Base-by-base conservation (phyloP, 495 filamentous ascomycete genomes). In the Hypoxylon lienhwacheense region DNA sequence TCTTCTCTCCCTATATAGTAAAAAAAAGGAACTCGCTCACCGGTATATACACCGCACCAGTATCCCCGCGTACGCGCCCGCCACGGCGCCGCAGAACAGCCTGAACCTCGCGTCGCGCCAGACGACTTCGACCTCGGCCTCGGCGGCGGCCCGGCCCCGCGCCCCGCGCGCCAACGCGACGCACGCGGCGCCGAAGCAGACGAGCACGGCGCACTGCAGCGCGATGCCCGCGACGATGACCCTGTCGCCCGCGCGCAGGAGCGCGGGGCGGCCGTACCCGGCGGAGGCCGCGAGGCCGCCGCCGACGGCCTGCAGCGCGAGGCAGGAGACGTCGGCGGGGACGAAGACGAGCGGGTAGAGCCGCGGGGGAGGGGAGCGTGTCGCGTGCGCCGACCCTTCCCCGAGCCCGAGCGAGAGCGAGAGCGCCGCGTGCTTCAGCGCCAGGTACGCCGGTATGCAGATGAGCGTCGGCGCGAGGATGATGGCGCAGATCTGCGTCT, bases 201-300 rank as follows among this genome's bases (percentile, higher is more conserved):
- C 55, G 67, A 89, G 73, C 2, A 85, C 86, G 4, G 71, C 74
- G 24, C 85, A 85, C 75, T 90, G 87, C 67, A 84, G 80, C 5
- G 80, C 73, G 53, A 90, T 86, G 63, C 87, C 86, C 7, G 84
- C 78, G 39, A 90, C 83, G 61, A 87, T 88, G 46, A 85, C 79
- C 57, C 85, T 65, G 67, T 88, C 84, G 12, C 83, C 83, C 21
- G 58, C 54, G 21, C 66, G 47, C 14, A 72, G 63, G 51, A 76
- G 51, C 14, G 64, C 50, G 7, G 59, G 40, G 53, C 73, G 51
- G 37, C 73, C 68, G 39, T 70, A 56, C 10, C 66, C 70, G 4
- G 76, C 79, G 19, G 67, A 65, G 3, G 80, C 79, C 5, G 84
- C 84, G 39, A 86, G 74, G 20, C 76, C 79, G 45, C 84, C 85